Conservation (phyloP, 495 filamentous ascomycete species). For the Penicillium desertorum region DNA sequence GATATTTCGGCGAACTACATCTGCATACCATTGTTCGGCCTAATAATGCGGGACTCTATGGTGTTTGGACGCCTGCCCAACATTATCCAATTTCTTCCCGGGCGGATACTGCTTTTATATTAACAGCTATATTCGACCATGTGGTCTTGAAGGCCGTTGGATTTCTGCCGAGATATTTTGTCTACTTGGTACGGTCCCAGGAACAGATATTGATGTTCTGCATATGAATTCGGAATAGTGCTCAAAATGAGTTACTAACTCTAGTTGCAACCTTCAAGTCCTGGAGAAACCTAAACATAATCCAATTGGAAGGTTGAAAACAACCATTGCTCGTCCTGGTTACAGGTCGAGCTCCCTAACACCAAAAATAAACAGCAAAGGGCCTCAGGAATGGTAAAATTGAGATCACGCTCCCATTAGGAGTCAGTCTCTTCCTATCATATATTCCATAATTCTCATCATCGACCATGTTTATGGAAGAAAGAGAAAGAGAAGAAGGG, state of each 20-base stretch:
- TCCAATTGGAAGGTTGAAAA: neutral
- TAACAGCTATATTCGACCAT: neutral
- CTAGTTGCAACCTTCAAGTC: neutral
- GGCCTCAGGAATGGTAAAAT: slow-evolving; percentile 49
- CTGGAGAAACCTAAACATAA: neutral
- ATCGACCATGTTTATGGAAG: slow-evolving; percentile 43
- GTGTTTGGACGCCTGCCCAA: neutral
- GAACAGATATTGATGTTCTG: neutral
- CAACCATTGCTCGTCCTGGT: neutral
- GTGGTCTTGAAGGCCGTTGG: neutral
- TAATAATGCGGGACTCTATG: neutral
- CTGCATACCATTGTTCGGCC: neutral
- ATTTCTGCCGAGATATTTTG: neutral
- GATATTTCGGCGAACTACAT: neutral
- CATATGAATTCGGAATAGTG: neutral
- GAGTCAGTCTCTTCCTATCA: slow-evolving; percentile 67
- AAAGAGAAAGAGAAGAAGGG: slow-evolving; percentile 19
- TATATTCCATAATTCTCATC: slow-evolving; percentile 54
- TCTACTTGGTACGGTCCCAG: neutral
- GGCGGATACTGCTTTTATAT: neutral
- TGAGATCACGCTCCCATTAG: slow-evolving; percentile 53
- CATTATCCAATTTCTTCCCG: neutral
- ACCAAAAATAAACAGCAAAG: slow-evolving; percentile 19
- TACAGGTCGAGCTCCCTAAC: slow-evolving; percentile 1
- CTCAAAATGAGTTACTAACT: neutral